Evolutionary conservation across 441 rosid genomes (phyloP), one percentile per base, ranked within the genome.

Genomic region (Jatropha multifida): DNA sequence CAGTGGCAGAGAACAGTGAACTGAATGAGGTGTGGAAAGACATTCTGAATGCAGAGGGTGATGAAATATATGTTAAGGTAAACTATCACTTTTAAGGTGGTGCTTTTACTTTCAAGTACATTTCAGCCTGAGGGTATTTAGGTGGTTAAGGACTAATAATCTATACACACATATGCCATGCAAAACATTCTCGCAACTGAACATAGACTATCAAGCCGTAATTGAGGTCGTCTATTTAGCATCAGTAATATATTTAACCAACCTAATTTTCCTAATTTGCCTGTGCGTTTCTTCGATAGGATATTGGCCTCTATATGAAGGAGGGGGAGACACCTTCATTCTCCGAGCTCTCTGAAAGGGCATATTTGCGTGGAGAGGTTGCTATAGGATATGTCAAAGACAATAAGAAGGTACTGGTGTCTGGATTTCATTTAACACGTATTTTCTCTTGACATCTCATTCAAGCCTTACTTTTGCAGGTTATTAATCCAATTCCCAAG

Each of bases 21-120:
- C 69, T 96, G 77, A 93, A 93, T 79, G 97, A 87, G 74, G 99
- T 96, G 65, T 93, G 97, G 98, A 92, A 91, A 81, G 99, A 96
- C 86, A 90, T 96, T 77, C 85, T 96, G 42, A 79, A 96, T 63
- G 93, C 99, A 58, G 98, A 93, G n/a, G 99, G 99, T 14, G 99
- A 96, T 78, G 99, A 96, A 81, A 96, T 92, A 73, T 96, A 96
- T 70, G 89, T 92, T 32, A 93, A 96, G 97, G 99, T 92, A 81
- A 77, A 65, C 49, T 17, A 8, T 40, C 59, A 13, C 55, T 49
- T 37, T 41, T 42, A 61, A 12, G 9, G 12, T 15, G 5, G 26
- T 44, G 26, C 32, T n/a, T 73, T 49, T 38, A 12, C 23, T 64
- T 51, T 37, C 23, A 5, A 15, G 37, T 20, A 20, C n/a, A 51